Evolutionary conservation across 805 yeast species (phyloP), one percentile per base, ranked within the genome.

Genomic region (Lipomyces mesembrius): DNA sequence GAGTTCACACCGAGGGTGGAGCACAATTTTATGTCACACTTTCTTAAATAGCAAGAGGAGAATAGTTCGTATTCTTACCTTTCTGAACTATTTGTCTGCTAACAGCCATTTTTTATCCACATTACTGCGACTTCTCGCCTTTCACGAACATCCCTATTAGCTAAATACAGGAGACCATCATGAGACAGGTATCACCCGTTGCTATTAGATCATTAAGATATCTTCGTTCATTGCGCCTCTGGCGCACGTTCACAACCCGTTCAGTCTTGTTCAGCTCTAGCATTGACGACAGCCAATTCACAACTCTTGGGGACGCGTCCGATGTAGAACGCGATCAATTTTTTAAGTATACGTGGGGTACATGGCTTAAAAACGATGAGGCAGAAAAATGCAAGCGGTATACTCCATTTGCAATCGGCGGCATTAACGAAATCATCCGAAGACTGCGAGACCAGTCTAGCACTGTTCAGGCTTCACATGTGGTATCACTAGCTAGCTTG

Each of bases 291-390:
- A 54, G 49, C 49, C 9, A 29, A 6, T 66, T 57, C 66, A 56
- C 60, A 29, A 56, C 64, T 7, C 52, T 67, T 51, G 59, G 66
- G 49, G 51, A 49, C 46, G 25, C 37, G 29, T 37, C 64, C 43
- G 68, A 59, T 12, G 58, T 43, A 8, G 69, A 61, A 22, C 68
- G 69, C 20, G 67, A 70, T 14, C 59, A 56, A 55, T 91, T 95
- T 75, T 94, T 91, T 82, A 86, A 89, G 73, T 94, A 92, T 76
- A 83, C 95, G 2, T 94, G 98, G 96, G 99, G 99, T 59, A 85
- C 97, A 6, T 94, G 98, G 98, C 80, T 93, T 74, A 85, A 83
- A 70, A 86, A 94, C 75, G 97, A 95, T 76, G 83, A 82, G 64
- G 78, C 78, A 39, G 93, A 95, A 76, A 89, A 91, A 74, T 86